Base-by-base conservation (phyloP, 495 filamentous ascomycete species). In the Podospora anserina region DNA sequence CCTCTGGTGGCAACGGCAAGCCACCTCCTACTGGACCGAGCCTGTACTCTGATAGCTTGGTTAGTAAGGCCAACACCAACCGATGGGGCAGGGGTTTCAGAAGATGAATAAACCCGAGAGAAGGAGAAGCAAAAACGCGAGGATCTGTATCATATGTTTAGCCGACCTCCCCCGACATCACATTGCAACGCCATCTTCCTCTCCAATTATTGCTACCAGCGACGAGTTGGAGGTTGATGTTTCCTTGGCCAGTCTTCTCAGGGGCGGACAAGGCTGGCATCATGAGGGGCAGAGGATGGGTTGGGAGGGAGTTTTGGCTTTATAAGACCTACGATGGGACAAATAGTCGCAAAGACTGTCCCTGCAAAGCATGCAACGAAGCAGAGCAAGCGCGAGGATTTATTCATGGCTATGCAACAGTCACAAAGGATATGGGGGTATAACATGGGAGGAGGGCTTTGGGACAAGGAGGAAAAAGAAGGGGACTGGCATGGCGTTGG, bases 21-120 rank as follows among this genome's bases (percentile, higher is more conserved):
- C 18, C 63, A 1, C 66, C 66, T 18, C 66, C 66, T 3, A 64
- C 66, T 2, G 58, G 65, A 58, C 26, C 27, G 18, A 62, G 69
- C 3, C 63, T 71, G 19, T 71, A 71, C 30, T 68, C 66, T 60
- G 69, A 71, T 23, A 58, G 27, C 4, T 3, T 71, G 7, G 63
- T 71, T n/a, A 32, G 59, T 58, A 26, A 26, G n/a, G 23, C n/a
- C n/a, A 66, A 44, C 53, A 64, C 67, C 4, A 70, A 70, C 44
- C 69, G 69, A 20, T 54, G 69, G 62, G 69, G 69, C 2, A 66
- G 66, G 2, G 66, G 69, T 6, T 71, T 68, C 63, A 68, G 7
- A 7, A 61, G 20, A 27, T 27, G 26, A 27, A 58, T 5, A 58
- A 58, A 58, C 19, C 19, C 1, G 11, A 58, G 23, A 20, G 23